Evolutionary conservation across 2,329 filamentous ascomycete species (phyloP), one percentile per base, ranked within the genome.

Genomic region (Ceratocystis smalleyi): DNA sequence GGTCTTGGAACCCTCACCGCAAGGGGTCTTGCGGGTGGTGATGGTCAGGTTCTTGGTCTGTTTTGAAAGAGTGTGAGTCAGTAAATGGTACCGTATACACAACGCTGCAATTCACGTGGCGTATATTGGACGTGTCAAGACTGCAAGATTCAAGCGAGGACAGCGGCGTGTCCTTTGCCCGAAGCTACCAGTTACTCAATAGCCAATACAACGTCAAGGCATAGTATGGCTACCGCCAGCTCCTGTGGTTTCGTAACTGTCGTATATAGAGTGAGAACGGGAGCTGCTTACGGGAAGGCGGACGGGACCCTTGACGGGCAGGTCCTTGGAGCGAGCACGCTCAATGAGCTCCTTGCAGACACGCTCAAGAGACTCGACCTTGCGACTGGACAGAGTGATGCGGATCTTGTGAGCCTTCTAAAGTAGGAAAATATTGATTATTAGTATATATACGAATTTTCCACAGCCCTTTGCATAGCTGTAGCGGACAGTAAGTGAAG

Each of bases 1-100:
- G 76, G 94, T 99, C 90, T 99, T 99, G 79, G 88, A 95, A 81
- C 94, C 94, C 86, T 99, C 94, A 88, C 94, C 94, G 81, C 89
- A 94, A 77, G 94, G 94, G 70, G 94, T 97, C 88, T 99, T 99
- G 76, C 94, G 88, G 83, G 94, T 96, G 77, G 89, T 90, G 83
- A 96, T 85, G 84, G 94, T 90, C 74, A 97, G 85, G 77, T 85
- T 89, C 87, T 96, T 96, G 82, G 91, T 96, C 64, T 66, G 43
- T 66, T n/a, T 54, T 73, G 94, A 91, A 43, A 43, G 3, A 17
- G 5, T 7, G 8, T 5, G 17, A 30, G 61, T 66, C 49, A 66
- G 64, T 57, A 8, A 8, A n/a, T 2, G n/a, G 12, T 32, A 40
- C 35, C 12, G 5, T 40, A 40, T 15, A 15, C 35, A 40, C 35